Evolutionary conservation across 768 basidiomycete genomes (phyloP).

Genomic region (Cyathus striatus): DNA sequence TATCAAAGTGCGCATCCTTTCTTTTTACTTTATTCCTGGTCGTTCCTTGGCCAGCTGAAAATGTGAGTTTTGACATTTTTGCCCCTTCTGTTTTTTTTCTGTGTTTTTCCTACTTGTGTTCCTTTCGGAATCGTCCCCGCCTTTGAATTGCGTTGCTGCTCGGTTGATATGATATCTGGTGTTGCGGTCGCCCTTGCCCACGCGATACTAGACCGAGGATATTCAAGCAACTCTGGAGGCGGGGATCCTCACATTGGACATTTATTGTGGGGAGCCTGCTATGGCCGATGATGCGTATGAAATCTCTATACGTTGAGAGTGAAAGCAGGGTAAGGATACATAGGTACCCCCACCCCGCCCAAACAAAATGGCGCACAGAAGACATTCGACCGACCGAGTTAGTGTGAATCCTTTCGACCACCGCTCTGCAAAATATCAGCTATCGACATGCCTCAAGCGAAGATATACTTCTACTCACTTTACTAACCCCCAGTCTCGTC

Average conservation of each 20-base stretch:
- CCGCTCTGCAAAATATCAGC: too few species aligned
- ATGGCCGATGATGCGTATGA: conserved; percentile 41
- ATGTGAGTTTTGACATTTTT: conserved; percentile 13
- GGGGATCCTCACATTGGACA: conserved; percentile 54
- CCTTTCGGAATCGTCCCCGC: conserved; percentile 1
- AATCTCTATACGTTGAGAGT: conserved; percentile 41
- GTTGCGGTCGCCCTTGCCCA: conserved; percentile 5
- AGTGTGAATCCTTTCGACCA: too few species aligned
- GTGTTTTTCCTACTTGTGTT: background rate
- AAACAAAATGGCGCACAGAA: too few species aligned
- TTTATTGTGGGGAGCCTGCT: conserved; percentile 44
- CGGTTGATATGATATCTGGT: conserved; percentile 10
- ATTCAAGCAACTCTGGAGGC: conserved; percentile 51
- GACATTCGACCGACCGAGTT: too few species aligned
- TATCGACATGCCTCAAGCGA: too few species aligned
- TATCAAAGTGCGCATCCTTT: conserved; percentile 42
- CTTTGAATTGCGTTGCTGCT: background rate
- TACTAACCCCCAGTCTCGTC: too few species aligned
- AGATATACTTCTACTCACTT: too few species aligned
- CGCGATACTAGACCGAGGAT: conserved; percentile 40
- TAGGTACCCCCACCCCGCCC: too few species aligned
- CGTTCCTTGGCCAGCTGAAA: conserved; percentile 7
- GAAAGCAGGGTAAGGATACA: too few species aligned
- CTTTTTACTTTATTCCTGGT: conserved; percentile 8
- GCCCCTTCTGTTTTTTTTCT: conserved; percentile 11